Evolutionary conservation across 345 rosid genomes (phyloP).

Genomic region (Melaleuca alternifolia): DNA sequence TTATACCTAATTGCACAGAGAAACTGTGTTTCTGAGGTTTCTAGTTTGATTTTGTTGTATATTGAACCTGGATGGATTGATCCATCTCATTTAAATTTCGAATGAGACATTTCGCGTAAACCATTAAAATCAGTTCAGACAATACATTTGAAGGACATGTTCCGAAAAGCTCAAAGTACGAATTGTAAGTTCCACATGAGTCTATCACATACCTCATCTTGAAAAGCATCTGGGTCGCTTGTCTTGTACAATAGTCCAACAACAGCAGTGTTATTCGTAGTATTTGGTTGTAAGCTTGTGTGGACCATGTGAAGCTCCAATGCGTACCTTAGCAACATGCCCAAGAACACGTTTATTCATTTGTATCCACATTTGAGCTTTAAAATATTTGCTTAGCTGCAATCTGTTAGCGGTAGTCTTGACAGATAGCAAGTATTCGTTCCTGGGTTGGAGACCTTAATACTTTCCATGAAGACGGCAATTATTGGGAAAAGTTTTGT

Average conservation of each 20-base stretch:
- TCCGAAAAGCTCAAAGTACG: background rate
- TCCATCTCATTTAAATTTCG: background rate
- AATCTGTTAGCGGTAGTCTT: background rate
- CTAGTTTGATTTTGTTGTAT: background rate
- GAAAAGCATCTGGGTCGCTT: conserved; percentile 34
- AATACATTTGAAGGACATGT: background rate
- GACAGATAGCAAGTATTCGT: background rate
- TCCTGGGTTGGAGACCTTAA: background rate
- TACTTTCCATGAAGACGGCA: background rate
- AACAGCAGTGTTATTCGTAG: conserved; percentile 28
- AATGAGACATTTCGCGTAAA: background rate
- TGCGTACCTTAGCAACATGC: conserved; percentile 24
- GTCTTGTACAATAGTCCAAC: conserved; percentile 34
- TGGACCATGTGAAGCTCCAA: conserved; percentile 79
- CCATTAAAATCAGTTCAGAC: background rate
- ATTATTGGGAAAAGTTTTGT: too few relatives aligned
- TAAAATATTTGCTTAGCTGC: background rate
- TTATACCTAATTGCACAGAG: background rate
- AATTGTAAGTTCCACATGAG: background rate
- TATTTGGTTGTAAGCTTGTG: conserved; percentile 25
- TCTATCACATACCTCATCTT: conserved; percentile 28
- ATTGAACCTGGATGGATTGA: background rate
- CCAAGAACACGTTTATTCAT: background rate
- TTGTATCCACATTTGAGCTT: background rate
- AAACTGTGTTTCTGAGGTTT: background rate